These are phyloP conservation scores for Pythium aquatile DNA, from an alignment of 352 stramenopile species.

Conservation along the genomic window DNA sequence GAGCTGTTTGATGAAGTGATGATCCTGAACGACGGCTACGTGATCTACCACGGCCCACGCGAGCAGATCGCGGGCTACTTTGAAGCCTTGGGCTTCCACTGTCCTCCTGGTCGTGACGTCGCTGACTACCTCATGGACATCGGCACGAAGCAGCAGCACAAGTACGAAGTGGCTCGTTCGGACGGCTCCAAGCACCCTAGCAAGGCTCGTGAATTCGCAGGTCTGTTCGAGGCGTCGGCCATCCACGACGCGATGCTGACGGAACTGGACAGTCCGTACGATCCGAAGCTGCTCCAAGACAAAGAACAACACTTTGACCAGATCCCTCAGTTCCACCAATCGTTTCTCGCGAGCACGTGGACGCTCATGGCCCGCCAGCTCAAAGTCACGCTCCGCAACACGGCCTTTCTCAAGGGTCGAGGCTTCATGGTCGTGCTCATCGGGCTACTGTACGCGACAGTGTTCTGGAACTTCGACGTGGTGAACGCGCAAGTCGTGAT, in stretches of 20 bases:
- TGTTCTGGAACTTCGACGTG: slow-evolving; percentile 29
- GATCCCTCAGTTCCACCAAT: slow-evolving; percentile 15
- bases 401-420: slow-evolving; percentile 29
- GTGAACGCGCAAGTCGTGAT: slow-evolving; percentile 34
- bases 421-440: slow-evolving; percentile 30
- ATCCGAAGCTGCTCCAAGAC: slow-evolving; percentile 81
- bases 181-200: neutral
- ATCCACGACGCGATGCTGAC: no score
- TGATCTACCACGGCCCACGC: slow-evolving; percentile 43
- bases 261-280: slow-evolving; percentile 51
- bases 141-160: slow-evolving; percentile 20
- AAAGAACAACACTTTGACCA: slow-evolving; percentile 27
- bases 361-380: slow-evolving; percentile 38
- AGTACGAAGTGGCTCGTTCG: neutral
- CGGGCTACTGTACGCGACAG: slow-evolving; percentile 24
- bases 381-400: slow-evolving; percentile 44
- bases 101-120: slow-evolving; percentile 28
- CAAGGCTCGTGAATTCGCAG: neutral
- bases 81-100: slow-evolving; percentile 26
- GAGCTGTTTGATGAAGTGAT: slow-evolving; percentile 27
- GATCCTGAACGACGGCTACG: slow-evolving; percentile 6
- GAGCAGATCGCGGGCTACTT: slow-evolving; percentile 36
- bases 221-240: no score
- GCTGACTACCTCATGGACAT: slow-evolving; percentile 32
- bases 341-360: slow-evolving; percentile 15